Evolutionary conservation across 2,329 filamentous ascomycete species (phyloP), one percentile per base, ranked within the genome.

Genomic region (Trichophaea hybrida): DNA sequence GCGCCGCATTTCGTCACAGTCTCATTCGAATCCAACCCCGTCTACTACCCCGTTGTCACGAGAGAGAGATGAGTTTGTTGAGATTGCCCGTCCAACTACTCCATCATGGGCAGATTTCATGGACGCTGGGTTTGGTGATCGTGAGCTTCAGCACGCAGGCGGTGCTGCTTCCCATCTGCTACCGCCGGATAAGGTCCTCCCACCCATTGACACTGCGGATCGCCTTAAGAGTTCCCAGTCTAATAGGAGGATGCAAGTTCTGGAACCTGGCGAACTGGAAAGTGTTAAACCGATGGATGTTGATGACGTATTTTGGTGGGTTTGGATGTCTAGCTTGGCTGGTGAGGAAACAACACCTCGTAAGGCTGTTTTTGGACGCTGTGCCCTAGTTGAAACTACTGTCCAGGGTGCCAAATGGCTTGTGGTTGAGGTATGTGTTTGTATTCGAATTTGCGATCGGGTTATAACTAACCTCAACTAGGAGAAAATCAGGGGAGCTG

Each of bases 261-360:
- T 96, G 0, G 89, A 96, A 65, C 93, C 91, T 0, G 93, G 89
- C 55, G 93, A 98, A 76, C 78, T 98, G 59, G 93, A 93, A 34
- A 97, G 89, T 70, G 95, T 98, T 69, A 86, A 81, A 31, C 80
- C 80, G 40, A 80, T 97, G 59, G 84, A 93, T 64, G 77, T 98
- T 4, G 93, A 98, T 68, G 91, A 97, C 71, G 85, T 89, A 1
- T 98, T 98, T 72, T 98, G 93, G 93, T 97, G 93, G 91, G 93
- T 97, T 3, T 98, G 93, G 93, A 97, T 98, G 78, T 94, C 83
- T 67, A 97, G 91, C 76, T 75, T 98, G 69, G 89, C 91, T 1
- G 86, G 83, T 0, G 93, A 98, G 69, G 93, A 98, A 74, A 86
- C 90, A 0, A 73, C 82, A 0, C 79, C 84, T 51, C 82, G 93